Percentiles rank a stretch among this genome's conserved stretches.
These are phyloP conservation scores for Fusarium nanum DNA, from an alignment of 2,329 filamentous ascomycete genomes.

Conservation along the genomic window DNA sequence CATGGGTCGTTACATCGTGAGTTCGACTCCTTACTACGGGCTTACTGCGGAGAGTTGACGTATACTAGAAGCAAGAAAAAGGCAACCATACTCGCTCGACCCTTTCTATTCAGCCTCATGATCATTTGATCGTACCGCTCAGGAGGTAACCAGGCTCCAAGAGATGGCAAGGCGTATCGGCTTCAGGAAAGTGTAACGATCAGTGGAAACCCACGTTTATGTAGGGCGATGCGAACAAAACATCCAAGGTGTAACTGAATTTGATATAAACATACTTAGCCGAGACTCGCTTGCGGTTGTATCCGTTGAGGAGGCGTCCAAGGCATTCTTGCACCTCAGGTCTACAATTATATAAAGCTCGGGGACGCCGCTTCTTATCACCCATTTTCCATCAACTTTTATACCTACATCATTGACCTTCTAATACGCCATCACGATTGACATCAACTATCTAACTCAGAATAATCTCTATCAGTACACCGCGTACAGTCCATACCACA, in stretches of 20 bases:
- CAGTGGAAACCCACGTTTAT: not conserved
- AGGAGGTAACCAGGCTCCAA: not conserved
- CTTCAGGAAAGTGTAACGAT: not conserved
- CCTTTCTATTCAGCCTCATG: not conserved
- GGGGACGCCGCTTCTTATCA: not conserved
- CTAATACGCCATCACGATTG: too few relatives aligned
- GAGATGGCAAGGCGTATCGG: not conserved
- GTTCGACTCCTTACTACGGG: not conserved
- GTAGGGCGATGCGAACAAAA: not conserved
- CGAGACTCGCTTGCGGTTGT: not conserved
- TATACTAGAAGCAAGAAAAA: not conserved
- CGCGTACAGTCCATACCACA: not conserved
- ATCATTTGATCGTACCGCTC: not conserved
- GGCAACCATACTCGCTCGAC: too few relatives aligned
- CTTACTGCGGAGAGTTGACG: not conserved
- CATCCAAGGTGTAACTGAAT: not conserved
- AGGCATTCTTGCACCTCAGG: not conserved
- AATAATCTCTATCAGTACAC: not conserved
- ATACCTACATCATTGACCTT: too few relatives aligned
- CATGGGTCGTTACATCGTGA: not conserved
- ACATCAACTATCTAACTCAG: too few relatives aligned
- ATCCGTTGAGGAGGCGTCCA: not conserved
- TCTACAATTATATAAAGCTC: constrained; percentile 1
- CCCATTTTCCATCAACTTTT: not conserved
- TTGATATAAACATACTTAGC: not conserved